Evolutionary conservation across 2,329 filamentous ascomycete species (phyloP), one percentile per base, ranked within the genome.

Genomic region (Cryphonectria carpinicola): DNA sequence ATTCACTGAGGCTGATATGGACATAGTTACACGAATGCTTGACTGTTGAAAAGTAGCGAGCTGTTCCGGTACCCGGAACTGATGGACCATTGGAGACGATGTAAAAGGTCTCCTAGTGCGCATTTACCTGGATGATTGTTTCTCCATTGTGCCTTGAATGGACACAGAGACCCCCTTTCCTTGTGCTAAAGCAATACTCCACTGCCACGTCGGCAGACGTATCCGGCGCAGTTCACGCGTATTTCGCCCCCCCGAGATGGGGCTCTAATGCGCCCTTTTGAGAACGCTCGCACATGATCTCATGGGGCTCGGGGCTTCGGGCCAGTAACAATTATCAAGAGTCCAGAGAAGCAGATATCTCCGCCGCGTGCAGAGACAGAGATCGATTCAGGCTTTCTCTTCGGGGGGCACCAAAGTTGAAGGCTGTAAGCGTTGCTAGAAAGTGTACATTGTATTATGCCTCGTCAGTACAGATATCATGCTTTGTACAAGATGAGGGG

Each of bases 401-500:
- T 25, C n/a, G n/a, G 25, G 25, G 11, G 11, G n/a, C 7, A 39
- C 2, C 1, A 39, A 13, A 7, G 37, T 13, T 39, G 37, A 39
- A 14, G 43, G 14, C 7, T n/a, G 19, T 10, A 49, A n/a, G 41
- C 41, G 46, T 49, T 49, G 17, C 2, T 49, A 10, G 46, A 10
- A 22, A n/a, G 6, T 49, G 49, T 74, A 85, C 1, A 76, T 90
- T 0, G 32, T 32, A 32, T 81, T 81, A 0, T 82, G 89, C n/a
- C 89, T 56, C 8, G 63, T 43, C 22, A 13, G 22, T 2, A 22
- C 7, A 22, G 43, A 17, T 22, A 46, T 14, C 1, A 46, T 46
- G 43, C 43, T 46, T 1, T 46, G 17, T 22, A 17, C 17, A 14
- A 22, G 19, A 22, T 8, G 17, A 46, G 17, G 17, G 14, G 17